phyloP scores from a whole-genome alignment of 2,329 filamentous ascomycete species.

The Madurella fahalii region DNA sequence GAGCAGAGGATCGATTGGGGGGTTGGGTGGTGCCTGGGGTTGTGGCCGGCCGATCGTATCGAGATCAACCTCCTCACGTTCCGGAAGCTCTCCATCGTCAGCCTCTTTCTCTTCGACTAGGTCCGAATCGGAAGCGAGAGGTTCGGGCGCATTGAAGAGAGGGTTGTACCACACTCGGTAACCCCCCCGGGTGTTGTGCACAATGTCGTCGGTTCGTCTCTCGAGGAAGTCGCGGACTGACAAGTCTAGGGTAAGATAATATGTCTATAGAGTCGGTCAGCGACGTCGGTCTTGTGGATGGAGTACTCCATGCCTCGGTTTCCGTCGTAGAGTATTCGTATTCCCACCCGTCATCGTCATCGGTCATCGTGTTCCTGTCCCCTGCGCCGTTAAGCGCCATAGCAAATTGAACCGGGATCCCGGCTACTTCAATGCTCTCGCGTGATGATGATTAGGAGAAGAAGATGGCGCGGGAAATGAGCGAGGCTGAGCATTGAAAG shows the following conservation, averaged over 20 bases:
- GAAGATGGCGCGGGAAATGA: too few species aligned
- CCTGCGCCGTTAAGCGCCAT: neutral
- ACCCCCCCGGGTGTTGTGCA: slow-evolving; percentile 40
- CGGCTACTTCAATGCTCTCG: too few species aligned
- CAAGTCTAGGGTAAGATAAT: slow-evolving; percentile 60
- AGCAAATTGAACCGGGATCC: neutral
- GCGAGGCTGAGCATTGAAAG: too few species aligned
- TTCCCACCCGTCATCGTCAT: slow-evolving; percentile 59
- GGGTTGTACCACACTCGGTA: slow-evolving; percentile 41
- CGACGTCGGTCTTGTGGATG: neutral
- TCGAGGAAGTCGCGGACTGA: slow-evolving; percentile 56
- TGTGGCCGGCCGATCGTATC: slow-evolving; percentile 21
- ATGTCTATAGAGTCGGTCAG: slow-evolving; percentile 44
- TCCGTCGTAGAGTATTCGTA: slow-evolving; percentile 64
- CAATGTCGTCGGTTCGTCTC: slow-evolving; percentile 36
- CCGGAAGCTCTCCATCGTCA: slow-evolving; percentile 30
- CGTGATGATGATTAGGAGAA: too few species aligned
- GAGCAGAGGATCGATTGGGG: slow-evolving; percentile 21
- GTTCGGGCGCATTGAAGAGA: slow-evolving; percentile 24
- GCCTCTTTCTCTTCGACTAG: slow-evolving; percentile 26
- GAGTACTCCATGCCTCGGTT: slow-evolving; percentile 46
- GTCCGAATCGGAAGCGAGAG: slow-evolving; percentile 14
- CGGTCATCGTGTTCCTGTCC: neutral
- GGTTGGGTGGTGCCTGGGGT: neutral
- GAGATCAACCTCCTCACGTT: slow-evolving; percentile 34